Evolutionary conservation across 75 land plant genomes (phyloP).

Genomic region (Pinus tabuliformis): DNA sequence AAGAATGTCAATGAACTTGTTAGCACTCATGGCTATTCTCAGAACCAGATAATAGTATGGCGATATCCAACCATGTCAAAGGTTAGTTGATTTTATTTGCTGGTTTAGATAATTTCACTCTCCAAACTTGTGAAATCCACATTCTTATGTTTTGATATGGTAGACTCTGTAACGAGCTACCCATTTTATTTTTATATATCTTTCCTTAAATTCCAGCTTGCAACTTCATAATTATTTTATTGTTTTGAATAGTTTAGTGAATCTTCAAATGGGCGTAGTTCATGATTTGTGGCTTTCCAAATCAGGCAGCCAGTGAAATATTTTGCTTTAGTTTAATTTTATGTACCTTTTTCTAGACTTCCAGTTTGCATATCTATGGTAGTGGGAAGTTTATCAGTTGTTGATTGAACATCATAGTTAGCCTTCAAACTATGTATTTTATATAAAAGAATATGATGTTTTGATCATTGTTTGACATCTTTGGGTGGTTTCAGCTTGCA

Average conservation of each 20-base stretch:
- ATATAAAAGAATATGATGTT: background rate
- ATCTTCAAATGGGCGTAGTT: background rate
- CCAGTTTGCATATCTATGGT: background rate
- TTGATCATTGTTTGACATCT: background rate
- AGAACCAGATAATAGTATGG: slow-evolving; percentile 99
- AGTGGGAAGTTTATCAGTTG: background rate
- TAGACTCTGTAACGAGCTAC: background rate
- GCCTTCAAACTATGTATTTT: background rate
- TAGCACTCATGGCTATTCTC: slow-evolving; percentile 99
- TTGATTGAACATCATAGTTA: background rate
- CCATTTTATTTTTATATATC: background rate
- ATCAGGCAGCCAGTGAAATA: background rate
- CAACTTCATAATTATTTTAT: background rate
- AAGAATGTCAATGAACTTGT: slow-evolving; percentile 98
- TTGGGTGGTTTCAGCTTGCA: slow-evolving; percentile 58
- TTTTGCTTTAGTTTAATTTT: background rate
- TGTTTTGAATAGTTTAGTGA: background rate
- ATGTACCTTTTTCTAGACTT: background rate
- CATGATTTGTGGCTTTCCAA: background rate
- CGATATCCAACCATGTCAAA: slow-evolving; percentile 94
- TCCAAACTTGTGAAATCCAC: background rate
- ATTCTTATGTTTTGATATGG: background rate
- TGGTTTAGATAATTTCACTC: slow-evolving; percentile 7
- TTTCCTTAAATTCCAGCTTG: background rate
- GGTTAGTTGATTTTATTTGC: slow-evolving; percentile 30